These are phyloP conservation scores for Rhodosporidiobolus sp. DNA, from an alignment of 768 basidiomycete genomes.

Conservation along the genomic window DNA sequence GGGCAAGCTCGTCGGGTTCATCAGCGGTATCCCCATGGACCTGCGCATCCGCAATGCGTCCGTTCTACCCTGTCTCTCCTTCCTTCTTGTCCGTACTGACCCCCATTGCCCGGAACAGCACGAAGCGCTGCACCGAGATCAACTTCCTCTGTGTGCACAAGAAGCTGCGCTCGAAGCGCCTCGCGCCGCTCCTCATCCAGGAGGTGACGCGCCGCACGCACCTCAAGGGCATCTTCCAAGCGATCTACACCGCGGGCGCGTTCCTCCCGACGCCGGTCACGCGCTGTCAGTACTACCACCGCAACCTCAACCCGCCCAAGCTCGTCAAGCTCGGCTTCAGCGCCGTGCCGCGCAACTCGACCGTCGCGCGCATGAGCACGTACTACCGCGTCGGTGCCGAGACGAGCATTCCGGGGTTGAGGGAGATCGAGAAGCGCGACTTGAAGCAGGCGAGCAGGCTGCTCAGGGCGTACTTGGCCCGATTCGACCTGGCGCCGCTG, in stretches of 20 bases:
- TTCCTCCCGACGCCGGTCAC: slow-evolving; percentile 90
- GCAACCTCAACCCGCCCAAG: slow-evolving; percentile 84
- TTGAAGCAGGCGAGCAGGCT: slow-evolving; percentile 67
- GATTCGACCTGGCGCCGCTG: slow-evolving; percentile 77
- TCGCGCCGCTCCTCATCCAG: slow-evolving; percentile 94
- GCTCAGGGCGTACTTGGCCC: slow-evolving; percentile 70
- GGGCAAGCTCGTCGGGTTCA: slow-evolving; percentile 93
- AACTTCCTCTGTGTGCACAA: slow-evolving; percentile 98
- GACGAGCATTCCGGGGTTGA: slow-evolving; percentile 58
- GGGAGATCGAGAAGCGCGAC: slow-evolving; percentile 84
- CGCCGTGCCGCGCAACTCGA: slow-evolving; percentile 78
- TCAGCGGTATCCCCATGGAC: slow-evolving; percentile 83
- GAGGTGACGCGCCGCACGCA: slow-evolving; percentile 92
- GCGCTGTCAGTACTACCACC: slow-evolving; percentile 79
- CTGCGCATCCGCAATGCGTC: slow-evolving; percentile 81
- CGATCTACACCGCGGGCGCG: slow-evolving; percentile 92
- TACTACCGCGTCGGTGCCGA: slow-evolving; percentile 64
- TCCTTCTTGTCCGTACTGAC: background rate
- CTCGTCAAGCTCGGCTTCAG: slow-evolving; percentile 86
- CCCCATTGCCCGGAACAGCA: slow-evolving; percentile 50
- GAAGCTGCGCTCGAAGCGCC: slow-evolving; percentile 88
- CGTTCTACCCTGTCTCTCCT: slow-evolving; percentile 44
- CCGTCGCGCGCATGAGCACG: slow-evolving; percentile 83
- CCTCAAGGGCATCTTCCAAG: slow-evolving; percentile 87
- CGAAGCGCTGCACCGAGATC: slow-evolving; percentile 77